Evolutionary conservation across 306 rosid genomes (phyloP), one percentile per base, ranked within the genome.

Genomic region (Prunus dulcis): DNA sequence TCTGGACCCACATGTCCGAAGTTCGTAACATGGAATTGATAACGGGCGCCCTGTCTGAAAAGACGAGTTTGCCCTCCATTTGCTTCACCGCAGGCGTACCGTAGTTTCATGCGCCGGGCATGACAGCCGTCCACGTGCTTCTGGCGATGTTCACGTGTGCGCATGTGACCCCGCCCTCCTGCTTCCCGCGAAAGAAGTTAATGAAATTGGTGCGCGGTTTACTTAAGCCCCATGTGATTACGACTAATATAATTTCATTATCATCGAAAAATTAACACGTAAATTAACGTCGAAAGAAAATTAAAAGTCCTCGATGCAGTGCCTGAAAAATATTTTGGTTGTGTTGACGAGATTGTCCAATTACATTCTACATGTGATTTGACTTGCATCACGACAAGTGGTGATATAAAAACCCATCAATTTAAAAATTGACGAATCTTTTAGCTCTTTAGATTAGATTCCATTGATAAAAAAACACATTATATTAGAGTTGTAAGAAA

Each of bases 81-180:
- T 3, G 67, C 23, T 23, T 63, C 67, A 34, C 65, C 71, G 70
- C n/a, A 15, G 77, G 71, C 75, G 58, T 73, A 82, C 19, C 22
- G 61, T 83, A 67, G 77, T 32, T 32, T 51, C 69, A 34, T 78
- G 88, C 77, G 76, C 72, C 80, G 80, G 81, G 69, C 76, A 74
- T 75, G 86, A 84, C 86, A 88, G 88, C 85, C 84, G 68, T 71
- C 87, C 93, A 87, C 90, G 86, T 85, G 95, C 82, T 73, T 23
- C 51, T 69, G 71, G 81, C 80, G 72, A 52, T 2, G 77, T 86
- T 88, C 97, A 88, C 89, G 87, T 90, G 93, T 69, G 65, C 50
- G 78, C 96, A 90, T 88, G 93, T 87, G 97, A 77, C 60, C 2
- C 52, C 64, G 25, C 67, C 64, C 38, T 53, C 49, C 74, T 20